phyloP scores from a whole-genome alignment of 495 filamentous ascomycete genomes.

The Venustampulla echinocandica region DNA sequence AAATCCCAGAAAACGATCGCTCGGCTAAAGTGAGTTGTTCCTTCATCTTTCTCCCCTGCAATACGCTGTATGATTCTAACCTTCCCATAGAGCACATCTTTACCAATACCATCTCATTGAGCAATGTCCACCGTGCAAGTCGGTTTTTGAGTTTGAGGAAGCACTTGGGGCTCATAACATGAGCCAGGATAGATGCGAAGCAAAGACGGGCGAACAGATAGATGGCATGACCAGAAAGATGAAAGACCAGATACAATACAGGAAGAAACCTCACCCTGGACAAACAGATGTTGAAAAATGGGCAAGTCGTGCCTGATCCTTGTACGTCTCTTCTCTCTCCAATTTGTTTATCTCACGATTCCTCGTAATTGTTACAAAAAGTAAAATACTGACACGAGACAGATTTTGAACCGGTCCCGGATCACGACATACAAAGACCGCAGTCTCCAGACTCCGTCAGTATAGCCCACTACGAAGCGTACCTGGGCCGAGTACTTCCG shows the following conservation, averaged over 20 bases:
- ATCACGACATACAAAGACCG: not conserved
- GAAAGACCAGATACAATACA: not conserved
- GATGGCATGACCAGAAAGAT: not conserved
- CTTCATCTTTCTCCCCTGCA: not conserved
- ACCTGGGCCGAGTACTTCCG: not conserved
- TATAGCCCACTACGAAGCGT: not conserved
- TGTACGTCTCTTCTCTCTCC: not conserved
- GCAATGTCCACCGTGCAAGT: slow-evolving; percentile 4
- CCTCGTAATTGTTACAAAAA: not conserved
- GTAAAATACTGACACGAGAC: not conserved
- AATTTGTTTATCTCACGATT: not conserved
- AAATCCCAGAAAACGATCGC: not conserved
- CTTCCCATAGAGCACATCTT: slow-evolving; percentile 1
- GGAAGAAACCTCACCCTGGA: not conserved
- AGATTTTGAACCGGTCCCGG: not conserved
- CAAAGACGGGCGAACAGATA: not conserved
- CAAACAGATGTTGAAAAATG: not conserved
- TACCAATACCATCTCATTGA: slow-evolving; percentile 1
- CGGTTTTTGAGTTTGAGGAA: not conserved
- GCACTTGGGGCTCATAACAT: not conserved
- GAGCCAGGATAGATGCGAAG: not conserved
- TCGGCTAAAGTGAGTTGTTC: slow-evolving; percentile 10
- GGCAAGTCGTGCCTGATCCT: not conserved
- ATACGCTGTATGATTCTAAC: not conserved
- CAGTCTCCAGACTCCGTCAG: not conserved